Conservation (phyloP, 106 monocot genomes). For the Platanthera guangdongensis region DNA sequence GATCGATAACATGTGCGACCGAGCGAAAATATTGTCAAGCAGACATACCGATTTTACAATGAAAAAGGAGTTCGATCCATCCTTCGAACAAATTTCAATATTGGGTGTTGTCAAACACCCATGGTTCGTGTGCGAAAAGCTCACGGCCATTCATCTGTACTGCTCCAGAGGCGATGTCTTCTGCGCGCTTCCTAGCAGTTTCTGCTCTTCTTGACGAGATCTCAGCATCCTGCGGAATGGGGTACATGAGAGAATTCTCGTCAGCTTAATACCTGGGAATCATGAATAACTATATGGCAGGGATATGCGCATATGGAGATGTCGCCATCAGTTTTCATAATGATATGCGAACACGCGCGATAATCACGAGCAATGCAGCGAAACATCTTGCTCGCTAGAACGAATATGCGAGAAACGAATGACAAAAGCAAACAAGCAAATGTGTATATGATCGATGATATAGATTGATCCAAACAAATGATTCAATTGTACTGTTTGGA, state of each 20-base stretch:
- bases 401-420: too few species aligned
- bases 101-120: constrained; percentile 76
- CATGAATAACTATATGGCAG: neutral
- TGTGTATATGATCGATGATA: too few species aligned
- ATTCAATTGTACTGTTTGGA: too few species aligned
- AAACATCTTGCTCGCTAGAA: too few species aligned
- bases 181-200: constrained; percentile 59
- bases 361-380: neutral
- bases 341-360: neutral
- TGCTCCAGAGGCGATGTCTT: constrained; percentile 59
- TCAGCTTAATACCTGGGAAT: neutral
- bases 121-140: constrained; percentile 77
- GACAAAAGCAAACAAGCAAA: too few species aligned
- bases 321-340: neutral
- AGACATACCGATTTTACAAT: too few species aligned
- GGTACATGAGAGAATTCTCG: neutral
- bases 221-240: constrained; percentile 49
- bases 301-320: neutral
- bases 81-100: constrained; percentile 25
- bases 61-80: too few species aligned
- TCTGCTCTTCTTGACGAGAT: constrained; percentile 50
- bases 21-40: too few species aligned
- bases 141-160: constrained; percentile 86
- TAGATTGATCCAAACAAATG: too few species aligned
- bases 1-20: too few species aligned